Evolutionary conservation across 2,329 filamentous ascomycete genomes (phyloP), one percentile per base, ranked within the genome.

Genomic region (Mycogone perniciosa): DNA sequence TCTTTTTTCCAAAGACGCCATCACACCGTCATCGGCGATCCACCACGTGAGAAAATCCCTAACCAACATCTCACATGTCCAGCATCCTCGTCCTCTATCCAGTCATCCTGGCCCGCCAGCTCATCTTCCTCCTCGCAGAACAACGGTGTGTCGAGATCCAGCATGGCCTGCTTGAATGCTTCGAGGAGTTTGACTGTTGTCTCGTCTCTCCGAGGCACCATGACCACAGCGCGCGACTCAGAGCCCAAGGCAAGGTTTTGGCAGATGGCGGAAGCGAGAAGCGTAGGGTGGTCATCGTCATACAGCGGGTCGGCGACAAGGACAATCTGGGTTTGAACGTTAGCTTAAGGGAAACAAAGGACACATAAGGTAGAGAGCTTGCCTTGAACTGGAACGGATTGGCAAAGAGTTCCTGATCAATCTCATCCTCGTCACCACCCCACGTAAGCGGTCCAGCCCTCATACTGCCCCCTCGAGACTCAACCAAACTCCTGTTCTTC

Each of bases 271-370:
- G 82, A 74, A 0, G 84, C 82, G 26, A 97, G 77, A 61, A 93
- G 80, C 3, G 67, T 69, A 0, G 92, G 89, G 62, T 97, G 93
- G 4, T 87, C 79, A 44, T 90, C 79, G 42, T 91, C 89, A 68
- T 97, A 97, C 20, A 99, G 73, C 0, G 89, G 81, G 66, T 99
- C 93, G 3, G 92, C 89, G 2, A 83, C 89, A 3, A 99, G 76
- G 40, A 97, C 82, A 49, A 96, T 71, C 74, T 85, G 65, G 5
- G 44, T 35, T 27, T 40, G 11, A 44, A 11, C n/a, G 31, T 7
- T 10, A 6, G 13, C 8, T 7, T 5, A 1, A 6, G 1, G 7
- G 2, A 0, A 4, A 33, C 5, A n/a, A 3, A 4, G 9, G 27
- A 7, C 6, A 8, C 10, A 8, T n/a, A 33, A 31, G 9, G 9